Percentiles rank a stretch among this genome's conserved stretches.
These are phyloP conservation scores for Sorghum bicolor DNA, from an alignment of 176 grass and related monocot species.

Conservation along the genomic window Sorghum_bicolor_NCBIv3 NC_012870.2:76002001-76002500, in stretches of 20 bases:
- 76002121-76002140: background rate
- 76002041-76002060: no score
- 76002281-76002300: no score
- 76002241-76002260: no score
- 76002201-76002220: no score
- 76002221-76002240: no score
- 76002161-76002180: background rate
- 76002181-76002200: background rate
- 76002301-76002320: no score
- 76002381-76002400: no score
- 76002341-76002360: no score
- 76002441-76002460: background rate
- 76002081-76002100: background rate
- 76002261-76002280: no score
- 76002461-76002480: background rate
- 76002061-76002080: background rate
- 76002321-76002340: no score
- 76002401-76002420: background rate
- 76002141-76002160: background rate
- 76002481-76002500: background rate
- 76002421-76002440: background rate
- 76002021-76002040: background rate
- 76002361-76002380: no score
- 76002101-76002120: conserved; percentile 3
- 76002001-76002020: background rate